A percentile compares a stretch with the other conserved stretches of the same genome.
Evolutionary conservation across 169 alveolate species (phyloP).

Genomic region (Besnoitia besnoiti): DNA sequence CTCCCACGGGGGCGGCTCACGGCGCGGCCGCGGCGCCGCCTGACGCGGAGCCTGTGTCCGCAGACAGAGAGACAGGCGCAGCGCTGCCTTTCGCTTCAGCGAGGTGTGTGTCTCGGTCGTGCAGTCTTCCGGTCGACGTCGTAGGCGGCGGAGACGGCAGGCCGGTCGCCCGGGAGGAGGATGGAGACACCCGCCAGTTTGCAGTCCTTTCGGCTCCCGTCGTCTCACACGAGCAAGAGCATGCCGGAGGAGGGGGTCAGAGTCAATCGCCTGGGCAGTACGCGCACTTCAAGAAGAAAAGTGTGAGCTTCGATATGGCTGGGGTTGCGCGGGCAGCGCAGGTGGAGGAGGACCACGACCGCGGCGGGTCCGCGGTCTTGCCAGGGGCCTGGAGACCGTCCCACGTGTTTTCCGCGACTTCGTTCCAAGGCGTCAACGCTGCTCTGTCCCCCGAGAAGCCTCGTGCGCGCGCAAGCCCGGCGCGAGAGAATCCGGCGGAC

Average conservation of each 20-base stretch:
- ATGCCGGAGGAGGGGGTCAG: background rate
- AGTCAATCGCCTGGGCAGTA: background rate
- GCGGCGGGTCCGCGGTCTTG: no score
- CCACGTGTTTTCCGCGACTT: no score
- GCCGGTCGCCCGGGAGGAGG: background rate
- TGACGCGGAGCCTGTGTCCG: no score
- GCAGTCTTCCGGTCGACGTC: background rate
- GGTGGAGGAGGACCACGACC: background rate
- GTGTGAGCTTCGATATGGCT: background rate
- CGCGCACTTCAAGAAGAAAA: background rate
- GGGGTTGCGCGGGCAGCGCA: background rate
- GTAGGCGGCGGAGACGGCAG: background rate
- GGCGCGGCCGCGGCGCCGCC: no score
- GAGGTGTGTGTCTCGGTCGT: background rate
- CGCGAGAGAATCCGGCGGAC: no score
- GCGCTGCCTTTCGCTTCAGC: background rate
- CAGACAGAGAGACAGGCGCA: no score
- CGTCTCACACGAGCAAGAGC: background rate
- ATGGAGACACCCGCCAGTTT: background rate
- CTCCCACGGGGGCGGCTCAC: no score
- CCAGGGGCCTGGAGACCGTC: no score
- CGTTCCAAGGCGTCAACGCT: no score
- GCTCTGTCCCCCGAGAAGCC: no score
- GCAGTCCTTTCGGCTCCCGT: background rate
- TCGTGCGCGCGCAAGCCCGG: no score